A percentile compares a stretch with the other conserved stretches of the same genome.
Conservation (phyloP, 2,329 filamentous ascomycete species). For the Penicillium decumbens region DNA sequence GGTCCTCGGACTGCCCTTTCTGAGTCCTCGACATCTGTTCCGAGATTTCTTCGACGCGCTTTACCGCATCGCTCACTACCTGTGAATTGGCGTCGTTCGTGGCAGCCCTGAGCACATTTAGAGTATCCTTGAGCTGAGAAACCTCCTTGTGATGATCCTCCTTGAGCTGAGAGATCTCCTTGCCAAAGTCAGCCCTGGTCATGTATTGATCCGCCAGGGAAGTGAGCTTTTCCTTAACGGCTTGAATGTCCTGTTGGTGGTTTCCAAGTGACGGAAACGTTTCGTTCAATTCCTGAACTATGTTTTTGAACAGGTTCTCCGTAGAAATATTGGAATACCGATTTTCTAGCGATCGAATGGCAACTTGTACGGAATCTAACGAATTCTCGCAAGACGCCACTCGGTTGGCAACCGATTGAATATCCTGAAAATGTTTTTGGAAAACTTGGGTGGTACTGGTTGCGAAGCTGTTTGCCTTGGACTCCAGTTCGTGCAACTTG, state of each 20-base stretch:
- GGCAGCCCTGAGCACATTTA: background rate
- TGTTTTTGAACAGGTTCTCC: slow-evolving; percentile 33
- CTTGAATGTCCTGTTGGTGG: slow-evolving; percentile 2
- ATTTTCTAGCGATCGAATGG: slow-evolving; percentile 41
- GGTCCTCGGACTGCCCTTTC: background rate
- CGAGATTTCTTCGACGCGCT: background rate
- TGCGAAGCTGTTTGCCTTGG: too few species aligned
- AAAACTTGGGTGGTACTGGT: too few species aligned
- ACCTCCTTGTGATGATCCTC: background rate
- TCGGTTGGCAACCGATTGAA: background rate
- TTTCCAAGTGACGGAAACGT: slow-evolving; percentile 31
- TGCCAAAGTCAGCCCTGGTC: background rate
- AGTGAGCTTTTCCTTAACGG: slow-evolving; percentile 20
- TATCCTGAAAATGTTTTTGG: background rate
- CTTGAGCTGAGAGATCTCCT: slow-evolving; percentile 4
- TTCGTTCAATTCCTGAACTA: slow-evolving; percentile 33
- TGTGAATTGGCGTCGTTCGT: background rate
- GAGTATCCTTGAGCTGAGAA: background rate
- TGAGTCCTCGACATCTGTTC: background rate
- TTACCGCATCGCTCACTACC: background rate
- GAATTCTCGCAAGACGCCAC: background rate
- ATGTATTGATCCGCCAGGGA: slow-evolving; percentile 10
- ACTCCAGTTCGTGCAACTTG: too few species aligned
- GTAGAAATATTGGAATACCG: slow-evolving; percentile 50
- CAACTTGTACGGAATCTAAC: slow-evolving; percentile 18